Base-by-base conservation (phyloP, 2,329 filamentous ascomycete genomes). In the Pseudogymnoascus sp. region DNA sequence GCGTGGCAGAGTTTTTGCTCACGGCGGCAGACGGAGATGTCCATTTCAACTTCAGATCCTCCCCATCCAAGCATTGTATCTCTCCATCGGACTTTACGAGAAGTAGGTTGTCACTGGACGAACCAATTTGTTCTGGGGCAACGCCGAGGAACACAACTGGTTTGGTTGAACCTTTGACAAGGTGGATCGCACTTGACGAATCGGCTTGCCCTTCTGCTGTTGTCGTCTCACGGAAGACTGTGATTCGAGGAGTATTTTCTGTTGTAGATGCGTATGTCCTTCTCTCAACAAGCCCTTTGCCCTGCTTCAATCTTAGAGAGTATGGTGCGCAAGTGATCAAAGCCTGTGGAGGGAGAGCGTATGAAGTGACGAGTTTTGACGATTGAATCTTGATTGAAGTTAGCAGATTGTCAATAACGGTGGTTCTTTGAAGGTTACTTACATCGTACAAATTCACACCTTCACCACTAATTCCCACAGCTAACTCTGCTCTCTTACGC, bases 401-500 rank as follows among this genome's bases (percentile, higher is more conserved):
- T 63, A 69, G 63, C 36, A n/a, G 8, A 16, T 67, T 28, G 66
- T 3, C 23, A 28, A 28, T 5, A 11, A 46, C 9, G 7, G 12
- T 12, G 14, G 3, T 11, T 16, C 34, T 25, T 28, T 18, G 2
- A 23, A 38, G n/a, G 9, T 37, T 12, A 11, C 83, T 69, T 69
- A 86, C 84, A 78, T 88, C 84, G 69, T 88, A 88, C 43, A 88
- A 80, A 68, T 86, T 88, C 2, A 86, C 77, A 3, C 84, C 82
- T 71, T 88, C 85, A 65, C 86, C 86, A 72, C 88, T 84, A 69
- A 85, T 81, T 18, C 85, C 86, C 28, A 88, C 83, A 8, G 80
- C 82, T 59, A 88, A 72, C 70, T 88, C 86, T 8, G 85, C 79
- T 68, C 86, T 81, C 75, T 86, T 86, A 68, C 82, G 80, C 75